phyloP scores from a whole-genome alignment of 176 grass and related monocot genomes.

The Luzula sylvatica region DNA sequence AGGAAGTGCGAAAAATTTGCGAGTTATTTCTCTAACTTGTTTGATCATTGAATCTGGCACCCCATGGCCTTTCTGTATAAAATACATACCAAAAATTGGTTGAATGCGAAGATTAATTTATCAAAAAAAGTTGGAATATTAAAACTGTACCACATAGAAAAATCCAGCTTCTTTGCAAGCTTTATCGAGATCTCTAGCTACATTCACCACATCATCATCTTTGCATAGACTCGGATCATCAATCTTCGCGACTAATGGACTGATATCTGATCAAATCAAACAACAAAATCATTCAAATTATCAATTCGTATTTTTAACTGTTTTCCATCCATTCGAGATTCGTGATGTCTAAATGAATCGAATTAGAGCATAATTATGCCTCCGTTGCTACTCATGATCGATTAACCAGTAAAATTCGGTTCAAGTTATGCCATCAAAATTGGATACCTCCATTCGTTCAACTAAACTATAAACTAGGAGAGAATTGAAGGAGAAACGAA shows the following conservation, averaged over 20 bases:
- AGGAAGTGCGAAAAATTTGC: slow-evolving; percentile 63
- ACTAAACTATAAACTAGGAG: neutral
- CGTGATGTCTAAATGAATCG: no score
- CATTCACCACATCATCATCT: slow-evolving; percentile 35
- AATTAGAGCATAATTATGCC: no score
- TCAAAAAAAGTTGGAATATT: no score
- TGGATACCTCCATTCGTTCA: neutral
- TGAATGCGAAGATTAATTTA: neutral
- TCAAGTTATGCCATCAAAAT: no score
- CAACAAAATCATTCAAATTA: neutral
- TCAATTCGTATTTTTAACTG: neutral
- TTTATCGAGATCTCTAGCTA: slow-evolving; percentile 46
- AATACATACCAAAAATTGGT: neutral
- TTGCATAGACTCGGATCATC: slow-evolving; percentile 40
- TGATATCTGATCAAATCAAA: slow-evolving; percentile 41
- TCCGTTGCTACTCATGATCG: neutral
- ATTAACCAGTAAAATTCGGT: slow-evolving; percentile 14
- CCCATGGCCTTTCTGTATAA: slow-evolving; percentile 64
- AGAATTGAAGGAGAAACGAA: neutral
- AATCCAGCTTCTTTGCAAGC: slow-evolving; percentile 78
- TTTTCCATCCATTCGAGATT: neutral
- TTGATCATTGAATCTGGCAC: slow-evolving; percentile 55
- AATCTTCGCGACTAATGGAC: slow-evolving; percentile 58
- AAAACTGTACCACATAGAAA: slow-evolving; percentile 99
- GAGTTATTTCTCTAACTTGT: slow-evolving; percentile 57